Conservation (phyloP, 2,329 filamentous ascomycete genomes). For the Zalaria obscura region DNA sequence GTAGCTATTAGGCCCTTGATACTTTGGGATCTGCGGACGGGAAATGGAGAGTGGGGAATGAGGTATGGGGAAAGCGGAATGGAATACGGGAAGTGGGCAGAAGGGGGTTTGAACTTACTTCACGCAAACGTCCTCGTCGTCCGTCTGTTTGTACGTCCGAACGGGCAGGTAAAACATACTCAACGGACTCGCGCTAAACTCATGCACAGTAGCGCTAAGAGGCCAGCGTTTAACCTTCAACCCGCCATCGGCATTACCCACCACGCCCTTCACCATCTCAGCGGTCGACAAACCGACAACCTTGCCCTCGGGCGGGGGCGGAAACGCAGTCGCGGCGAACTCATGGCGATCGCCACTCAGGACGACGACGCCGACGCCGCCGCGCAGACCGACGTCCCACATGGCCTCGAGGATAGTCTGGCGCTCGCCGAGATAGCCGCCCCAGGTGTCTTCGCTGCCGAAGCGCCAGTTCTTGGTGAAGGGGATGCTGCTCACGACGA, state of each 20-base stretch:
- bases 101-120: constrained; percentile 45
- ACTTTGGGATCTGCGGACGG: too few species aligned
- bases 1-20: too few species aligned
- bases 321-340: constrained; percentile 75
- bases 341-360: constrained; percentile 92
- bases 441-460: constrained; percentile 84
- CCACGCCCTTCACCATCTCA: not conserved
- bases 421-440: constrained; percentile 74
- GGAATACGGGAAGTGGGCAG: not conserved
- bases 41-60: not conserved
- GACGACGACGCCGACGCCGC: constrained; percentile 66
- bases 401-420: constrained; percentile 71
- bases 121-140: constrained; percentile 68
- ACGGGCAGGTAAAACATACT: constrained; percentile 89
- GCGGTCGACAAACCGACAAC: constrained; percentile 13
- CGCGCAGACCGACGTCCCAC: constrained; percentile 63
- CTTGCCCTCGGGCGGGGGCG: constrained; percentile 39
- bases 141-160: constrained; percentile 67
- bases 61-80: not conserved
- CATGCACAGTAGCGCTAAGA: constrained; percentile 55
- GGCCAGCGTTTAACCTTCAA: constrained; percentile 34
- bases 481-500: constrained; percentile 77
- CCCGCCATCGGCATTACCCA: not conserved
- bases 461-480: constrained; percentile 97
- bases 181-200: constrained; percentile 82